phyloP scores from a whole-genome alignment of 2,329 filamentous ascomycete species.

The Colletotrichum incanum region DNA sequence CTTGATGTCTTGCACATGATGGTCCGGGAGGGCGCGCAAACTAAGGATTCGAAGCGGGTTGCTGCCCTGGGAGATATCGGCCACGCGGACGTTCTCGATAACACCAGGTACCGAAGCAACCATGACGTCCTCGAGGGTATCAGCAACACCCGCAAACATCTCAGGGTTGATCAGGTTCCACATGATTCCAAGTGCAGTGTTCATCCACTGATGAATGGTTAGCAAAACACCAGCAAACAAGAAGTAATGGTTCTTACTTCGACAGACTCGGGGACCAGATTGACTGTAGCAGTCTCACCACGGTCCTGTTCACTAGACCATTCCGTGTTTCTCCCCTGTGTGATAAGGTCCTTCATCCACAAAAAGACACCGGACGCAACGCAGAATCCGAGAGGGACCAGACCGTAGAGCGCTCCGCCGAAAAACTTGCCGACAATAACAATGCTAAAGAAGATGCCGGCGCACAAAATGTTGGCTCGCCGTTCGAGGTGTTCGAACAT shows the following conservation, averaged over 20 bases:
- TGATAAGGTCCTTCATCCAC: slow-evolving; percentile 90
- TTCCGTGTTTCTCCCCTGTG: slow-evolving; percentile 85
- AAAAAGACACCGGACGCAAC: slow-evolving; percentile 85
- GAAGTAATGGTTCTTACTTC: slow-evolving; percentile 57
- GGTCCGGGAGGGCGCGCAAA: slow-evolving; percentile 87
- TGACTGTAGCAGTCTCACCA: slow-evolving; percentile 87
- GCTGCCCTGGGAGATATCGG: slow-evolving; percentile 93
- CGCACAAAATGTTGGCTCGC: slow-evolving; percentile 79
- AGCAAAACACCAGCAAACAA: background rate
- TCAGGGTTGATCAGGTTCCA: slow-evolving; percentile 97
- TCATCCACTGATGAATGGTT: slow-evolving; percentile 80
- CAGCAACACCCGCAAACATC: slow-evolving; percentile 93
- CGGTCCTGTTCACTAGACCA: slow-evolving; percentile 91
- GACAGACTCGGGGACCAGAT: slow-evolving; percentile 92
- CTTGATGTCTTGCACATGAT: slow-evolving; percentile 86
- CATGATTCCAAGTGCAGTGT: slow-evolving; percentile 85
- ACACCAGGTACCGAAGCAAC: slow-evolving; percentile 92
- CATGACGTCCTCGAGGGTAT: slow-evolving; percentile 91
- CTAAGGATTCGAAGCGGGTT: slow-evolving; percentile 93
- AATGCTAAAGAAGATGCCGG: slow-evolving; percentile 80
- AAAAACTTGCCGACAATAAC: slow-evolving; percentile 85
- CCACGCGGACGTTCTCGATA: slow-evolving; percentile 94
- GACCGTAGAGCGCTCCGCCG: slow-evolving; percentile 82
- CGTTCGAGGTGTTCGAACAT: slow-evolving; percentile 86
- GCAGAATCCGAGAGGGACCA: slow-evolving; percentile 81